Evolutionary conservation across 805 yeast genomes (phyloP), one percentile per base, ranked within the genome.

Genomic region (Pichia heedii): DNA sequence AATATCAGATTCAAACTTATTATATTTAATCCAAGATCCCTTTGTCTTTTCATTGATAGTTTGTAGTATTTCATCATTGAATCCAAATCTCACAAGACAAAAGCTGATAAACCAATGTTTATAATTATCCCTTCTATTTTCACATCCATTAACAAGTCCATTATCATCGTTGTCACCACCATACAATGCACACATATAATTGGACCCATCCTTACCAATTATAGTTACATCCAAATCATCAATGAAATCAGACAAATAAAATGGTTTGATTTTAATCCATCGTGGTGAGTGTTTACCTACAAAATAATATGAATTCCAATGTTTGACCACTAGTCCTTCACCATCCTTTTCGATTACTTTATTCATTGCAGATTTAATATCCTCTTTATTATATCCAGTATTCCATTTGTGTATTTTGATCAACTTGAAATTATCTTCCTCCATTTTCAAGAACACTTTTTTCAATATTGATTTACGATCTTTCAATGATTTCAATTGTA

Each of bases 211-310:
- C 43, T 79, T 81, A 0, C 97, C 98, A 45, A 89, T 79, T 0
- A 90, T 74, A 3, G 79, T 67, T 39, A 88, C 58, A 60, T 90
- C 97, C 48, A 88, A 66, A 54, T 84, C 84, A 50, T 88, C 95
- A 10, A 96, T 96, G 60, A 84, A 83, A 46, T 82, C 86, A 43
- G 79, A 82, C 42, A 88, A 66, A 56, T 88, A 89, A 52, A 89
- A 96, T 0, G 97, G 97, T 58, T 90, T 90, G 2, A 90, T 74
- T 55, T 90, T 90, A 15, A 87, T 67, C 96, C 97, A 90, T n/a
- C 44, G 42, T 16, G 72, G 74, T 36, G 71, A 69, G 40, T 87
- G 65, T 29, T 71, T 73, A n/a, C 77, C 85, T 15, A 84, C 69
- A 3, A 63, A 57, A 57, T 90, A 90, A 15, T 58, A 63, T 2